These are phyloP conservation scores for Geosiphon pyriformis DNA, from an alignment of 192 early-diverging fungal genomes.

Conservation along the genomic window DNA sequence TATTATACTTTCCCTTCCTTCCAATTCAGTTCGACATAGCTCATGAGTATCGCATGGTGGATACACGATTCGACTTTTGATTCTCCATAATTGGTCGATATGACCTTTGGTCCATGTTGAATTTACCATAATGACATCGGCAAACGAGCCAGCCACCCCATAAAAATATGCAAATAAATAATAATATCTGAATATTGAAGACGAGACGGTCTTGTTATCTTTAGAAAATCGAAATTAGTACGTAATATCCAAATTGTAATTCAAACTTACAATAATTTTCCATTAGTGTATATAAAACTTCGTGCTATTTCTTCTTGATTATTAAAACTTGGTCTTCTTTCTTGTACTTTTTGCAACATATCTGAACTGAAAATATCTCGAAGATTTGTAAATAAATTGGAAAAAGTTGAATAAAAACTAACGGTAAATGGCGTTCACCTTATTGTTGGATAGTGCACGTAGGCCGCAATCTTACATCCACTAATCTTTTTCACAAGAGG, in stretches of 20 bases:
- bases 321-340: slow-evolving; percentile 56
- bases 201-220: not conserved
- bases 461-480: slow-evolving; percentile 62
- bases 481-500: slow-evolving; percentile 65
- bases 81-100: slow-evolving; percentile 78
- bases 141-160: slow-evolving; percentile 68
- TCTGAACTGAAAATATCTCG: slow-evolving; percentile 71
- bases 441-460: slow-evolving; percentile 96
- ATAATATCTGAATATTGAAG: slow-evolving; percentile 64
- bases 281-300: slow-evolving; percentile 48
- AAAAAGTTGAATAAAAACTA: not conserved
- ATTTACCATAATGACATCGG: slow-evolving; percentile 87
- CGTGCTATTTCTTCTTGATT: slow-evolving; percentile 54
- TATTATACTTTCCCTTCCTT: slow-evolving; percentile 50
- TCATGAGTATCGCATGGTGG: slow-evolving; percentile 87
- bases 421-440: too few species aligned
- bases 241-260: too few species aligned
- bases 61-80: slow-evolving; percentile 71
- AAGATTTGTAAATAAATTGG: not conserved
- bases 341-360: slow-evolving; percentile 73
- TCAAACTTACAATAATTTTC: slow-evolving; percentile 53
- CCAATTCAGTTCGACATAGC: slow-evolving; percentile 53
- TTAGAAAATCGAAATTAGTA: not conserved
- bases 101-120: slow-evolving; percentile 94
- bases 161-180: slow-evolving; percentile 70